These are phyloP conservation scores for Russula sp. DNA, from an alignment of 768 basidiomycete genomes.

Conservation along the genomic window DNA sequence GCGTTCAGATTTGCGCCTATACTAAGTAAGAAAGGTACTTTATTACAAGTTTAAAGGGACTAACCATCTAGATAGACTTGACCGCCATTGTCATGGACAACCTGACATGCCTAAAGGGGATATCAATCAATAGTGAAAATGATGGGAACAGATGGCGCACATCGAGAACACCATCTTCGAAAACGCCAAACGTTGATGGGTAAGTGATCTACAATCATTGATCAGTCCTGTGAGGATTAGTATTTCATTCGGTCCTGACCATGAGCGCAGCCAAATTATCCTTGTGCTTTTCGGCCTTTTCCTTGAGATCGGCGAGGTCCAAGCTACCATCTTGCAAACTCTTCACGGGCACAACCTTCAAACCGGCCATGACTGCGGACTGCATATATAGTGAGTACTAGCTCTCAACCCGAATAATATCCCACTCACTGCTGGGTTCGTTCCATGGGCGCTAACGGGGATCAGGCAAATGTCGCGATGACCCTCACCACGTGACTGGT, in stretches of 20 bases:
- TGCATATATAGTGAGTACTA: conserved; percentile 37
- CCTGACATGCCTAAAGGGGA: conserved; percentile 69
- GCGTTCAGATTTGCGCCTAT: conserved; percentile 89
- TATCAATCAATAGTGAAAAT: conserved; percentile 12
- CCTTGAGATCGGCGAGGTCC: conserved; percentile 79
- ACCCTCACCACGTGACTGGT: conserved; percentile 80
- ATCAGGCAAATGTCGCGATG: conserved; percentile 91
- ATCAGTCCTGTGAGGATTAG: conserved; percentile 21
- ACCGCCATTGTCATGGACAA: conserved; percentile 92
- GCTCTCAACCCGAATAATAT: not conserved
- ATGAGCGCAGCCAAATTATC: conserved; percentile 94
- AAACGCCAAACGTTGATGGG: conserved; percentile 97
- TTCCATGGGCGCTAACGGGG: conserved; percentile 95
- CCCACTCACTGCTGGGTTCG: conserved; percentile 86
- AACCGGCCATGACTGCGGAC: conserved; percentile 96
- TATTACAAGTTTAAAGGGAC: conserved; percentile 1
- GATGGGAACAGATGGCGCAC: conserved; percentile 38
- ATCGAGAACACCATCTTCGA: conserved; percentile 85
- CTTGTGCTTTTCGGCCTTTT: conserved; percentile 88
- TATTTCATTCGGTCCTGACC: conserved; percentile 43
- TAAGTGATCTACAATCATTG: conserved; percentile 74
- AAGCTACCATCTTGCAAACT: conserved; percentile 83
- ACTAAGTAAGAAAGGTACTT: not conserved
- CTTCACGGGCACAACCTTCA: conserved; percentile 96
- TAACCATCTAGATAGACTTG: conserved; percentile 94